Conservation (phyloP, 139 green algal genomes). For the Chlorella sorokiniana region DNA sequence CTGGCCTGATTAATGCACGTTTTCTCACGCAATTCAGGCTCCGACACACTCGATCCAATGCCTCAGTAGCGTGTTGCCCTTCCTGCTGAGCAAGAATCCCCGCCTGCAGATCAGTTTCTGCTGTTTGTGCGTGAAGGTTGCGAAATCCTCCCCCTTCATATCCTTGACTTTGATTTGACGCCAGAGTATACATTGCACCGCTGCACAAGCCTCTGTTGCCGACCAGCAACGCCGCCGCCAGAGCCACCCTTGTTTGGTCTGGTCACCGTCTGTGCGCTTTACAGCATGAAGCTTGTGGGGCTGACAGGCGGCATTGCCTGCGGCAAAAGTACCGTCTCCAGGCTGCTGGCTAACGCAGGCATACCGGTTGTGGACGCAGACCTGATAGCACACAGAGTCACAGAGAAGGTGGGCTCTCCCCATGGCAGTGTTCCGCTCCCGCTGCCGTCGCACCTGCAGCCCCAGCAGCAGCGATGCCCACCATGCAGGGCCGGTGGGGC, state of each 20-base stretch:
- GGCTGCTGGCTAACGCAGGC: slow-evolving; percentile 37
- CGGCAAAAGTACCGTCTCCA: slow-evolving; percentile 76
- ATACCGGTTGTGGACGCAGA: slow-evolving; percentile 80
- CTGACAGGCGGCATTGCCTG: slow-evolving; percentile 86
- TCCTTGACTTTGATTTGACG: too few relatives aligned
- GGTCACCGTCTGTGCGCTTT: too few relatives aligned
- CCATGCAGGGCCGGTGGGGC: slow-evolving; percentile 64
- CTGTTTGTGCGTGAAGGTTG: too few relatives aligned
- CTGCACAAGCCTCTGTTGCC: too few relatives aligned
- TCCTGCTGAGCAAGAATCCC: background rate
- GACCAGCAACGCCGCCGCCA: too few relatives aligned
- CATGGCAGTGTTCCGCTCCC: background rate
- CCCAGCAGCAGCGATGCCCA: background rate
- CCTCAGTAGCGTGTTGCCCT: background rate
- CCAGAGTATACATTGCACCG: too few relatives aligned
- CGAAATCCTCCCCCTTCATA: too few relatives aligned
- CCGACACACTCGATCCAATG: background rate
- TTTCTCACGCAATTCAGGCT: background rate
- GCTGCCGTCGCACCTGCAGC: background rate
- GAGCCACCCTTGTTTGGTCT: too few relatives aligned
- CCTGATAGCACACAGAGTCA: slow-evolving; percentile 55
- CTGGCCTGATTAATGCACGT: background rate
- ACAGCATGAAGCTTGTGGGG: slow-evolving; percentile 78
- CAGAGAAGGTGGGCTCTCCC: too few relatives aligned
- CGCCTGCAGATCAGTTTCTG: too few relatives aligned